A percentile compares a stretch with the other conserved stretches of the same genome.
Conservation (phyloP, 192 early-diverging fungal species). For the Backusella parvicylindrica region DNA sequence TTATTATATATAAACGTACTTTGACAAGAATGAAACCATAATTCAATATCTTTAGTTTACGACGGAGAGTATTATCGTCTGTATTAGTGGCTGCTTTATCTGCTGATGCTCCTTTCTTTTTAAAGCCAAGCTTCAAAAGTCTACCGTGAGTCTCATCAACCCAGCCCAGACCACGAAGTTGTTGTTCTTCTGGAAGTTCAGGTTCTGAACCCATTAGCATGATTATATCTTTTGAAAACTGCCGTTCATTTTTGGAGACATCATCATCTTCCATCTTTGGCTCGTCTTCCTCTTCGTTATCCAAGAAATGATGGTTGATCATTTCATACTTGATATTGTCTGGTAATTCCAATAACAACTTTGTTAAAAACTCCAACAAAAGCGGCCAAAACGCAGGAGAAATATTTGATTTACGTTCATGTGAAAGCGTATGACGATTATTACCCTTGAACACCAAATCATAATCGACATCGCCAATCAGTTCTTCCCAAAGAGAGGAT, state of each 20-base stretch:
- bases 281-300: background rate
- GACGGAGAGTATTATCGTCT: background rate
- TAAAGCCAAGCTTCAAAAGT: background rate
- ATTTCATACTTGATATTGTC: constrained; percentile 18
- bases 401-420: constrained; percentile 1
- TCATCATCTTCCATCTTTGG: background rate
- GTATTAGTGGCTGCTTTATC: background rate
- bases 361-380: constrained; percentile 18
- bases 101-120: background rate
- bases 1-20: constrained; percentile 14
- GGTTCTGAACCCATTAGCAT: constrained; percentile 19
- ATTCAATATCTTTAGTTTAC: constrained; percentile 24
- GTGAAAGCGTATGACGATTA: background rate
- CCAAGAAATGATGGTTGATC: constrained; percentile 19
- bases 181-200: constrained; percentile 44
- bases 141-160: constrained; percentile 26
- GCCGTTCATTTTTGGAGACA: background rate
- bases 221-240: background rate
- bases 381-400: constrained; percentile 22
- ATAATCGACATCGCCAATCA: constrained; percentile 9
- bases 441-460: background rate
- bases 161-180: constrained; percentile 50
- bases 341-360: constrained; percentile 9
- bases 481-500: constrained; percentile 13
- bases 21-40: constrained; percentile 31